Conservation (phyloP, 139 green algal genomes). For the Mychonastes homosphaera region DNA sequence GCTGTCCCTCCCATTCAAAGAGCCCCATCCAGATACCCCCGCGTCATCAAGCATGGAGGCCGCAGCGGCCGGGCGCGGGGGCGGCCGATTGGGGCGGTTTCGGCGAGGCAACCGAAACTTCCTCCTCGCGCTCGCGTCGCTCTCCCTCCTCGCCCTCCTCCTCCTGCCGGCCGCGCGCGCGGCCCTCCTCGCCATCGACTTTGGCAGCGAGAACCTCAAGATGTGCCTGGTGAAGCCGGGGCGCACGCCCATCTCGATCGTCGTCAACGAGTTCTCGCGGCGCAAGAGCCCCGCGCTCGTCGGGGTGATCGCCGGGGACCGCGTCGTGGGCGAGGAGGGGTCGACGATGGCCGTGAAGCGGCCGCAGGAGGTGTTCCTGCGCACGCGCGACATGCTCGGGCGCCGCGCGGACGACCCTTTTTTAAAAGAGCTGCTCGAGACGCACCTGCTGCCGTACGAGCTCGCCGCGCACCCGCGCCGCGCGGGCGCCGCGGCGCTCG, state of each 20-base stretch:
- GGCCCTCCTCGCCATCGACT: slow-evolving; percentile 75
- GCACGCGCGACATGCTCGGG: slow-evolving; percentile 73
- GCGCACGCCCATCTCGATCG: slow-evolving; percentile 68
- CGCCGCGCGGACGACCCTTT: slow-evolving; percentile 31
- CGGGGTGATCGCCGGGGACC: slow-evolving; percentile 60
- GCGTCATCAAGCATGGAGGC: too few relatives aligned
- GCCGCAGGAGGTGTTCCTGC: slow-evolving; percentile 61
- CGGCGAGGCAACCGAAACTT: too few relatives aligned
- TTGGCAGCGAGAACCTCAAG: slow-evolving; percentile 88
- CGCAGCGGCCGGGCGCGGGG: too few relatives aligned
- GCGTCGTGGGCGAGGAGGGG: slow-evolving; percentile 88
- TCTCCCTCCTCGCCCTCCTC: too few relatives aligned
- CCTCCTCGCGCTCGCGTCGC: too few relatives aligned
- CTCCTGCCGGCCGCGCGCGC: slow-evolving; percentile 5
- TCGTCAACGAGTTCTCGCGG: slow-evolving; percentile 93
- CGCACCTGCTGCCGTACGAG: slow-evolving; percentile 55
- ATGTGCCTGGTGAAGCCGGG: slow-evolving; percentile 82
- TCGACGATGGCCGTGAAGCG: slow-evolving; percentile 54
- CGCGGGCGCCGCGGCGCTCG: slow-evolving; percentile 23
- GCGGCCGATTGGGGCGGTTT: too few relatives aligned
- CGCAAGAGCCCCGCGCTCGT: slow-evolving; percentile 83
- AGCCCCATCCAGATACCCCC: too few relatives aligned
- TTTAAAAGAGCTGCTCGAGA: slow-evolving; percentile 34
- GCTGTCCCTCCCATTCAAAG: too few relatives aligned
- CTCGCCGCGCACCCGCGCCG: slow-evolving; percentile 51